Conservation (phyloP, 257 asterid species). For the Solanum peruvianum region DNA sequence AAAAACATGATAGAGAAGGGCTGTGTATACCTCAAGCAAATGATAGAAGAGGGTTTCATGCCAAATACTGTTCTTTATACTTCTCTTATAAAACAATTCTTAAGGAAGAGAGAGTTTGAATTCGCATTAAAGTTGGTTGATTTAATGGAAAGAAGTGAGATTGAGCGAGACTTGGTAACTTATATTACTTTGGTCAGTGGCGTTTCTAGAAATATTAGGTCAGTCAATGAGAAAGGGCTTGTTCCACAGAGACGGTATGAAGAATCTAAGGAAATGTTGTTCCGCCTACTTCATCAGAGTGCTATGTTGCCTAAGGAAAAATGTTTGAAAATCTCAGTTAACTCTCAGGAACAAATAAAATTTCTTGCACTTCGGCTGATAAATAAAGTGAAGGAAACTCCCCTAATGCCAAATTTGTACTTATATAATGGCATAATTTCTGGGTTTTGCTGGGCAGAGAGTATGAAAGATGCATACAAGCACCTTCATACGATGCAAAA, state of each 20-base stretch:
- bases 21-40: constrained; percentile 36
- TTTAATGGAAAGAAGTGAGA: constrained; percentile 40
- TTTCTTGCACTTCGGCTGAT: constrained; percentile 18
- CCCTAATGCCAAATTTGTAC: constrained; percentile 29
- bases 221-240: constrained; percentile 17
- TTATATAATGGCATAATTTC: constrained; percentile 35
- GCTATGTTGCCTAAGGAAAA: constrained; percentile 6
- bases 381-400: constrained; percentile 6
- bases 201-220: constrained; percentile 29
- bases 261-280: constrained; percentile 26
- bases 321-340: constrained; percentile 5
- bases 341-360: constrained; percentile 26
- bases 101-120: constrained; percentile 37
- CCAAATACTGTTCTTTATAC: constrained; percentile 48
- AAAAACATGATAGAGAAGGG: constrained; percentile 39
- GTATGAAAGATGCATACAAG: constrained; percentile 36
- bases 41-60: constrained; percentile 48
- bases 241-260: constrained; percentile 8
- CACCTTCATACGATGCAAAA: constrained; percentile 30
- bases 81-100: constrained; percentile 43
- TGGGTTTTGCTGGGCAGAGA: constrained; percentile 31
- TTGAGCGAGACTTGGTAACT: constrained; percentile 35
- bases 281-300: constrained; percentile 22
- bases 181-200: constrained; percentile 41
- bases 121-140: constrained; percentile 39